Base-by-base conservation (phyloP, 345 rosid species). In the Brassica rapa region DNA sequence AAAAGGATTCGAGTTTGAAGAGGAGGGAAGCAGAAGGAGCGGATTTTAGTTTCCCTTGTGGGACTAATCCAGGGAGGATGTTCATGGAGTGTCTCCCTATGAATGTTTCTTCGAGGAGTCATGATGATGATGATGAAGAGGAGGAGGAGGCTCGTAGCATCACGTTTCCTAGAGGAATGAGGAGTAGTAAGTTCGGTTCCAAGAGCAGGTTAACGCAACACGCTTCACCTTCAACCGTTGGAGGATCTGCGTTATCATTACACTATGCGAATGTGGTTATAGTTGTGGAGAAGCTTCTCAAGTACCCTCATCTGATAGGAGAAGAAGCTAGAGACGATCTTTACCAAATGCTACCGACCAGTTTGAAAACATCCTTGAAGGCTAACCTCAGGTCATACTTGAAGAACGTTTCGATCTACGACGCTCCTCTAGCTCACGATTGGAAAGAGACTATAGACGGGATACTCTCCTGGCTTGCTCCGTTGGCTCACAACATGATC, bases 281-380 rank as follows among this genome's bases (percentile, higher is more conserved):
- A 57, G 90, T 95, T 14, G 84, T 95, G 15, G 98, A 95, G 86
- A 93, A 95, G 88, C 86, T 95, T 71, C 88, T 95, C 2, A 89
- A 83, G 12, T 90, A 93, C 69, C 99, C 99, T 75, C 99, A 91
- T 84, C 83, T 93, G 66, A 96, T 95, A 11, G 99, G 98, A 0
- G 98, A 93, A 75, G 98, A 93, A 81, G 97, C 99, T 8, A 86
- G 99, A 81, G 97, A 89, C 24, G 96, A 95, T 87, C 85, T 95
- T 80, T 93, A 94, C 81, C 95, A 92, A 83, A 94, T 94, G 97
- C 53, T 94, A 46, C 98, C 98, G 0, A 80, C 89, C 6, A 95
- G 99, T 84, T 83, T 95, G 71, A 88, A 93, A 81, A 74, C 85
- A 70, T 84, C 84, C 1, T 37, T 95, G 76, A 89, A 86, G 80